phyloP scores from a whole-genome alignment of 2,329 filamentous ascomycete species.

The Fusarium lateritium region DNA sequence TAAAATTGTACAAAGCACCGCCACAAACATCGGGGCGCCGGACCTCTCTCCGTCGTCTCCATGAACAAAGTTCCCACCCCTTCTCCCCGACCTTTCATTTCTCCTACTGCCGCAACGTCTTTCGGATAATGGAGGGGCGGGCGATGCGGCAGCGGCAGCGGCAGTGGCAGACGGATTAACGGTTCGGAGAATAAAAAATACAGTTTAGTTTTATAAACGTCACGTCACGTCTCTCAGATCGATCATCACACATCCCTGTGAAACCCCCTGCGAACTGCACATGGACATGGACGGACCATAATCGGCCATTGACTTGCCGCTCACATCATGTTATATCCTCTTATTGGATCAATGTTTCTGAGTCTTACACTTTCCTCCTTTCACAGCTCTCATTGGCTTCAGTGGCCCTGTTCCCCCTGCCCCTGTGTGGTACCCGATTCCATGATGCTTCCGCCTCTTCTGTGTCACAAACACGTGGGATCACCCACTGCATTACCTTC shows the following conservation, averaged over 20 bases:
- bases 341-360: constrained; percentile 22
- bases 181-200: constrained; percentile 14
- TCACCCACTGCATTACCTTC: constrained; percentile 1
- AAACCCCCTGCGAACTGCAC: constrained; percentile 26
- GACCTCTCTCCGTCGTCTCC: constrained; percentile 5
- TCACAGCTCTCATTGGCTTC: constrained; percentile 17
- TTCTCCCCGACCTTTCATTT: too few species aligned
- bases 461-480: constrained; percentile 26
- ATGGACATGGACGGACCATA: constrained; percentile 7
- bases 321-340: constrained; percentile 2
- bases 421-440: constrained; percentile 16
- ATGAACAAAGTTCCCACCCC: not conserved
- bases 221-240: not conserved
- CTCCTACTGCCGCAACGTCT: constrained; percentile 8
- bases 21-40: constrained; percentile 17
- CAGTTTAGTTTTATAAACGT: constrained; percentile 4
- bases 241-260: constrained; percentile 18
- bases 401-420: constrained; percentile 4
- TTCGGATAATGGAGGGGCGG: constrained; percentile 6
- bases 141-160: too few species aligned
- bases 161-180: constrained; percentile 6
- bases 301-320: constrained; percentile 18
- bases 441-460: constrained; percentile 16
- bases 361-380: not conserved
- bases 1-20: not conserved